Evolutionary conservation across 331 rosid species (phyloP).

Genomic region (Dryas integrifolia): DNA sequence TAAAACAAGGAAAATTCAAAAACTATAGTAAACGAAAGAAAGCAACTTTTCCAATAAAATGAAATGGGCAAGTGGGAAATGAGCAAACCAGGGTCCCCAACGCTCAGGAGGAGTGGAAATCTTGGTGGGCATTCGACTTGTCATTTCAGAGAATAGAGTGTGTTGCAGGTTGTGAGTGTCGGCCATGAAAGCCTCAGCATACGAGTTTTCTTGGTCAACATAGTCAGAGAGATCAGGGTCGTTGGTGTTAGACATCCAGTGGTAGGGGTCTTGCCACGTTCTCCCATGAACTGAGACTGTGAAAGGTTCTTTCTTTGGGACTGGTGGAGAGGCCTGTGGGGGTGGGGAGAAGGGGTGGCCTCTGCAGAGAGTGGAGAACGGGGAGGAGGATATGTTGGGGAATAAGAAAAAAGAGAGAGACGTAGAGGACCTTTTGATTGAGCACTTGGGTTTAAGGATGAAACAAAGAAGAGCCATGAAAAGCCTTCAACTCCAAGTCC

Average conservation of each 20-base stretch:
- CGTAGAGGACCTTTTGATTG: slow-evolving; percentile 21
- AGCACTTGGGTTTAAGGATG: slow-evolving; percentile 30
- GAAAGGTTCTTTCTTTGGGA: slow-evolving; percentile 60
- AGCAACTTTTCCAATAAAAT: neutral
- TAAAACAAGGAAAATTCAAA: neutral
- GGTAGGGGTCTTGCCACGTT: slow-evolving; percentile 74
- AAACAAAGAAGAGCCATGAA: slow-evolving; percentile 46
- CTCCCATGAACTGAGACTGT: slow-evolving; percentile 55
- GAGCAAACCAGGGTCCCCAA: slow-evolving; percentile 88
- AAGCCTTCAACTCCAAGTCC: neutral
- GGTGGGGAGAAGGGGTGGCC: slow-evolving; percentile 32
- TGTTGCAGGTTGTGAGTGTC: slow-evolving; percentile 54
- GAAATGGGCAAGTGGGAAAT: slow-evolving; percentile 27
- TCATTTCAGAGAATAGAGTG: slow-evolving; percentile 68
- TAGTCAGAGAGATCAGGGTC: slow-evolving; percentile 59
- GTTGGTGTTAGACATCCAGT: slow-evolving; percentile 75
- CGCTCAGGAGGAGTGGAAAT: slow-evolving; percentile 86
- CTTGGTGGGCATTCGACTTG: slow-evolving; percentile 51
- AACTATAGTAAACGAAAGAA: neutral
- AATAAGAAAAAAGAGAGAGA: slow-evolving; percentile 9
- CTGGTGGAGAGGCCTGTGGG: slow-evolving; percentile 52
- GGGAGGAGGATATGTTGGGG: slow-evolving; percentile 26
- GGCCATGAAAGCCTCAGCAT: slow-evolving; percentile 75
- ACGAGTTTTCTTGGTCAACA: slow-evolving; percentile 62
- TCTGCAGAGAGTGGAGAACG: slow-evolving; percentile 53